phyloP scores from a whole-genome alignment of 805 yeast genomes.

The Nakazawaea ernobii region DNA sequence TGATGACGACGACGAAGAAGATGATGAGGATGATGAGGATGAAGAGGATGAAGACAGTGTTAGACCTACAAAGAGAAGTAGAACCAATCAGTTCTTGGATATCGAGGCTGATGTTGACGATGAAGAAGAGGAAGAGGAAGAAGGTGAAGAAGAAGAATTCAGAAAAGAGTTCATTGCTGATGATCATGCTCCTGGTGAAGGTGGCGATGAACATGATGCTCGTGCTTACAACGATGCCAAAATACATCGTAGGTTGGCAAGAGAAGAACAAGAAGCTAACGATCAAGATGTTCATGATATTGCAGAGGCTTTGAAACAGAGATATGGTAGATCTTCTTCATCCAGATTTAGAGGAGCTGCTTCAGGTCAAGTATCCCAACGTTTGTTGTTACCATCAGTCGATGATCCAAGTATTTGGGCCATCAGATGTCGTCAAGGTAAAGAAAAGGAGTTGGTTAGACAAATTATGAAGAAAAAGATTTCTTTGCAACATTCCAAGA shows the following conservation, averaged over 20 bases:
- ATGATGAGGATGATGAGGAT: slow-evolving; percentile 42
- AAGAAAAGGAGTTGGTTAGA: slow-evolving; percentile 86
- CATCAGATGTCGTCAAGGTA: slow-evolving; percentile 86
- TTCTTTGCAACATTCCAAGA: slow-evolving; percentile 66
- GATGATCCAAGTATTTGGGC: slow-evolving; percentile 97
- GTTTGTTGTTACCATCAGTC: slow-evolving; percentile 88
- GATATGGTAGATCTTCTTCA: slow-evolving; percentile 82
- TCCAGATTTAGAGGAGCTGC: slow-evolving; percentile 77
- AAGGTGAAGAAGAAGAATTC: slow-evolving; percentile 85
- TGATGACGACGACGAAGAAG: slow-evolving; percentile 49
- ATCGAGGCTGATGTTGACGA: slow-evolving; percentile 99
- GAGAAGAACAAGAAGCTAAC: slow-evolving; percentile 70
- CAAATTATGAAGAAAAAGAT: slow-evolving; percentile 79
- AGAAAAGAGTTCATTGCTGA: slow-evolving; percentile 79
- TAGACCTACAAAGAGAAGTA: slow-evolving; percentile 40
- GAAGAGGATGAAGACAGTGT: slow-evolving; percentile 52
- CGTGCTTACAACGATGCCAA: slow-evolving; percentile 54
- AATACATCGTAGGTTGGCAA: slow-evolving; percentile 86
- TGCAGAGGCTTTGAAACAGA: slow-evolving; percentile 86
- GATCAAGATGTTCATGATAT: slow-evolving; percentile 93
- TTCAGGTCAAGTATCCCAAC: slow-evolving; percentile 85
- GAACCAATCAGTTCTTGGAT: slow-evolving; percentile 86
- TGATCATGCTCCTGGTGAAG: slow-evolving; percentile 61
- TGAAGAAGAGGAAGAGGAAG: slow-evolving; percentile 90
- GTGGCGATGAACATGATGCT: slow-evolving; percentile 19